Evolutionary conservation across 805 yeast species (phyloP).

Genomic region (Yarrowia porcina): DNA sequence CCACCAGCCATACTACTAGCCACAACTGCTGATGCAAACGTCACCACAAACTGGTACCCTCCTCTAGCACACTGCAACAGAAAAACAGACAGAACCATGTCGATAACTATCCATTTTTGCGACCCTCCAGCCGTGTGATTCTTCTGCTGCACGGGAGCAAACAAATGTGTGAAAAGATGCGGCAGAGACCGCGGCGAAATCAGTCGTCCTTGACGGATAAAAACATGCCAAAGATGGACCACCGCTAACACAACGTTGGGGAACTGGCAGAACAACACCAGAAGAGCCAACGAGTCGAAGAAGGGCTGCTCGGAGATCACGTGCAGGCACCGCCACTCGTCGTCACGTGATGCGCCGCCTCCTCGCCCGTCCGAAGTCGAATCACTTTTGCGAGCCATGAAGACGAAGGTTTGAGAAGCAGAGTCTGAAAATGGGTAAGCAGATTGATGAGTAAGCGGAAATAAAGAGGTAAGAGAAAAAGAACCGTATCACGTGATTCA

Average conservation of each 20-base stretch:
- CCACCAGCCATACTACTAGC: constrained; percentile 39
- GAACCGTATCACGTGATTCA: too few relatives aligned
- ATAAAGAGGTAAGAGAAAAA: too few relatives aligned
- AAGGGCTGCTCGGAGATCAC: constrained; percentile 17
- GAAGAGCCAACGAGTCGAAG: constrained; percentile 22
- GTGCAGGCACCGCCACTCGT: constrained; percentile 10
- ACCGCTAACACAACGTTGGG: constrained; percentile 9
- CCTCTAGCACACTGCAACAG: constrained; percentile 5
- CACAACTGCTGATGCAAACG: constrained; percentile 37
- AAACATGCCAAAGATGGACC: constrained; percentile 20
- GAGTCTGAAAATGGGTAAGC: too few relatives aligned
- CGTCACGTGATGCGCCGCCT: background rate
- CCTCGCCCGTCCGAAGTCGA: background rate
- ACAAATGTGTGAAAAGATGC: constrained; percentile 6
- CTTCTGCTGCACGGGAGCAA: background rate
- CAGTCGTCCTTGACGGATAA: constrained; percentile 8
- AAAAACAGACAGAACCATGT: constrained; percentile 8
- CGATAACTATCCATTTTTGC: constrained; percentile 16
- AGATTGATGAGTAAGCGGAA: too few relatives aligned
- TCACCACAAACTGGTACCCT: constrained; percentile 25
- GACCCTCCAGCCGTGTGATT: background rate
- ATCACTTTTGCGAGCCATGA: constrained; percentile 22
- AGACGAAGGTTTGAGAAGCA: constrained; percentile 5
- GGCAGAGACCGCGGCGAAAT: constrained; percentile 10
- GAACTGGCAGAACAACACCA: constrained; percentile 14